Base-by-base conservation (phyloP, 345 rosid species). In the Clarkia xantiana region DNA sequence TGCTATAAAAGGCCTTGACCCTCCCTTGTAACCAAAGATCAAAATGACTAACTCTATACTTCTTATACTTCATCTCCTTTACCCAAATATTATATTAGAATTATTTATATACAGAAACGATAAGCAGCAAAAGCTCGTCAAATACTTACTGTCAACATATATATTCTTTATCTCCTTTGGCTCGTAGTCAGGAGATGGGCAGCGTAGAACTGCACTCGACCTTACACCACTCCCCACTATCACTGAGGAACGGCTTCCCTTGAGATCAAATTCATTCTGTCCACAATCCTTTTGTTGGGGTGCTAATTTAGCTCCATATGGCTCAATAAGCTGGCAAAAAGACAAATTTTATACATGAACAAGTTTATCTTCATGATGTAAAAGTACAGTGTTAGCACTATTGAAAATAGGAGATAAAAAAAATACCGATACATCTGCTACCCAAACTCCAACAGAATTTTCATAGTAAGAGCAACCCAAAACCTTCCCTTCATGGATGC, bases 371-470 rank as follows among this genome's bases (percentile, higher is more conserved):
- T 43, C 42, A 13, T 55, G 48, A 34, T 50, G 46, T 43, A 55
- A 9, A 68, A 25, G 47, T 44, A 11, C 17, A 29, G 13, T 49
- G 42, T 3, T 29, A 7, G 36, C 5, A 29, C 36, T 29, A 29
- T 29, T 29, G 36, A 10, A 29, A 29, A 5, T 29, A 29, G 9
- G 8, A 22, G 47, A 47, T 41, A 42, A 23, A 17, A 57, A 43
- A 42, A 59, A 42, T 81, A 93, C 99, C 75, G 76, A 67, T 42
- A 66, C 60, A 76, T 93, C 94, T 14, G 81, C 84, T 48, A 75
- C 91, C 99, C 99, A 93, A 61, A 87, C 78, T 59, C 84, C 94
- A 40, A 93, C 82, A 51, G 91, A 76, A 68, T 80, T 80, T 67
- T 49, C 80, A 65, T 75, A 82, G 62, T 70, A 75, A 8, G 99